Evolutionary conservation across 225 moss, liverwort and hornwort species (phyloP).

Genomic region (Rhytidiadelphus loreus): DNA sequence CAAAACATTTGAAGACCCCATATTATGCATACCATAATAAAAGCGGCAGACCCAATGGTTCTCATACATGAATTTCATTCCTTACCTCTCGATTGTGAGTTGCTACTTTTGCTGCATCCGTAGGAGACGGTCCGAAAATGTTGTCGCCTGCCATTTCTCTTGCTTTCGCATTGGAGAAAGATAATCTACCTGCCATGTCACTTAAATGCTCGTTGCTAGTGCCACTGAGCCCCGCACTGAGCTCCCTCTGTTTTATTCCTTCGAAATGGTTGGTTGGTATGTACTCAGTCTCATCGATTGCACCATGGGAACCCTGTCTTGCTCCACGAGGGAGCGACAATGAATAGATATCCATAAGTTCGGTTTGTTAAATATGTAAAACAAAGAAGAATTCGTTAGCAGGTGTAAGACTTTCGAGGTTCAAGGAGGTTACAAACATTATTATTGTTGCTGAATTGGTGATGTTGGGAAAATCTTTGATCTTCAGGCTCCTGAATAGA

Average conservation of each 20-base stretch:
- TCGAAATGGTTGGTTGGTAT: conserved; percentile 41
- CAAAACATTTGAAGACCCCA: background rate
- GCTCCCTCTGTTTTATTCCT: conserved; percentile 55
- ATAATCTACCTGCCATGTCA: conserved; percentile 51
- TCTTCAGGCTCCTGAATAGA: conserved; percentile 7
- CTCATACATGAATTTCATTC: background rate
- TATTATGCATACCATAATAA: background rate
- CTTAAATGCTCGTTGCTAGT: conserved; percentile 45
- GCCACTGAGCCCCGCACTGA: conserved; percentile 50
- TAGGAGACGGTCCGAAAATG: conserved; percentile 75
- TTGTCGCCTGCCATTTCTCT: conserved; percentile 87
- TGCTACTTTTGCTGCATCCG: conserved; percentile 36
- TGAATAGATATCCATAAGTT: background rate
- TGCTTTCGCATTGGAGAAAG: conserved; percentile 75
- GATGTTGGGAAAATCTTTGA: background rate
- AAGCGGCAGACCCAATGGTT: background rate
- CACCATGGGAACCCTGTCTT: conserved; percentile 55
- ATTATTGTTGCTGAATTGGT: background rate
- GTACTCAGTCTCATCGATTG: conserved; percentile 34
- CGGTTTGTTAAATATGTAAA: background rate
- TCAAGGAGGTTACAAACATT: conserved; percentile 7
- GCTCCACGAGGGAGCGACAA: conserved; percentile 37
- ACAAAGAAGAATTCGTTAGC: background rate
- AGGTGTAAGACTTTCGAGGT: background rate
- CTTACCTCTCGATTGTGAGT: conserved; percentile 70